Evolutionary conservation across 2,329 filamentous ascomycete species (phyloP).

Genomic region (Pseudocercospora crystallina): DNA sequence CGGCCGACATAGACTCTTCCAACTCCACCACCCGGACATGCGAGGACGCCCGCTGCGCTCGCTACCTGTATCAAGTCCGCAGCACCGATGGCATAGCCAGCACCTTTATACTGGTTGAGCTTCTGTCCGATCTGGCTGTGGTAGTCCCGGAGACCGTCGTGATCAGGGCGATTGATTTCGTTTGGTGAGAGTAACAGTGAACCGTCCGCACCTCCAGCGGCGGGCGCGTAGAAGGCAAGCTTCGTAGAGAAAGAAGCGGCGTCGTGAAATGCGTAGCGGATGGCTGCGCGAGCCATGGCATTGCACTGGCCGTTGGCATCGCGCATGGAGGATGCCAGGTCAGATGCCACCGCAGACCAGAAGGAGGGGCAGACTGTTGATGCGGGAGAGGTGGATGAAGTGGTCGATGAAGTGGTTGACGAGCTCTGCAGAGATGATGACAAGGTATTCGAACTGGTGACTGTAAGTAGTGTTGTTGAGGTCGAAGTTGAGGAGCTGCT

Average conservation of each 20-base stretch:
- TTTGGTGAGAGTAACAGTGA: conserved; percentile 40
- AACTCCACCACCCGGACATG: conserved; percentile 54
- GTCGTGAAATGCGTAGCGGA: conserved; percentile 39
- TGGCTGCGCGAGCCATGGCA: conserved; percentile 34
- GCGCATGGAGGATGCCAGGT: conserved; percentile 26
- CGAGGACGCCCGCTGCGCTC: conserved; percentile 46
- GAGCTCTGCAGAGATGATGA: background rate
- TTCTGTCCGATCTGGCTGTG: conserved; percentile 41
- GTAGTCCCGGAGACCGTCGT: conserved; percentile 50
- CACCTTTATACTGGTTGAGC: conserved; percentile 32
- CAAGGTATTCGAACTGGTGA: background rate
- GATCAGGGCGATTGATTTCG: conserved; percentile 39
- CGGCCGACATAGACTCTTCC: conserved; percentile 54
- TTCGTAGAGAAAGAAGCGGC: conserved; percentile 25
- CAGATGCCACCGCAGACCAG: conserved; percentile 33
- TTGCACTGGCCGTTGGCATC: conserved; percentile 31
- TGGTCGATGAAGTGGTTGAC: conserved; percentile 10
- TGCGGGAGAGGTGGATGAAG: conserved; percentile 7
- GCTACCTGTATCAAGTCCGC: conserved; percentile 58
- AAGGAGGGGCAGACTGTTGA: conserved; percentile 30
- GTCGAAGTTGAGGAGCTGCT: background rate
- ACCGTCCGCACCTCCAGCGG: conserved; percentile 42
- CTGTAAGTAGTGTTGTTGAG: background rate
- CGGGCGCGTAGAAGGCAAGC: conserved; percentile 26
- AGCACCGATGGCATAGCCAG: conserved; percentile 41